Evolutionary conservation across 306 rosid species (phyloP), one percentile per base, ranked within the genome.

Genomic region (Gillenia trifoliata): DNA sequence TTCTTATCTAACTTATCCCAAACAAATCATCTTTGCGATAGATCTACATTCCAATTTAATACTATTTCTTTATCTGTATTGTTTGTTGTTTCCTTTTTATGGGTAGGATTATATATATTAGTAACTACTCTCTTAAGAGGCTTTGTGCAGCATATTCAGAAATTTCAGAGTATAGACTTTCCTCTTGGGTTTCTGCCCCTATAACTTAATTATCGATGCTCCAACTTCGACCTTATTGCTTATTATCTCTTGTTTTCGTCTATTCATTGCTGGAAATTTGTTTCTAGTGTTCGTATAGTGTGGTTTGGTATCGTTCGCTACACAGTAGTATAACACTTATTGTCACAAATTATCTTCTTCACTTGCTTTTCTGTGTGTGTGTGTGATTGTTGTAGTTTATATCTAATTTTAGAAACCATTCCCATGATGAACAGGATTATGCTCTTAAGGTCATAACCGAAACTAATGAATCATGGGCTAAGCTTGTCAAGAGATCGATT

Each of bases 401-500:
- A 31, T 38, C 70, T 73, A 64, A 66, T 56, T 28, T 19, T 45
- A 17, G 56, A 28, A 36, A 33, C 23, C 66, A 41, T 69, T 81
- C 76, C 0, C 60, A 7, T 75, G 34, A 56, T 70, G 20, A 73
- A 76, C 89, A 91, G 97, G 95, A 89, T 61, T 91, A 76, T 80
- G 97, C 95, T 7, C 91, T 88, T 17, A 86, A 91, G 83, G 85
- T 93, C 76, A 93, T 93, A 68, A 76, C 78, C 9, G 97, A 93
- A 86, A 88, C 98, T 75, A 86, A 93, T 12, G 91, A 89, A 70
- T 86, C 98, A 13, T 91, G 98, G 98, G 92, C 89, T 72, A 91
- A 88, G 72, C 91, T 93, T 31, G 73, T 91, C 60, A 91, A 88
- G 88, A 89, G 98, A 91, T 89, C 93, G 26, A 77, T 89, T 79